Conservation (phyloP, 306 rosid genomes). For the Hylodesmum podocarpum region DNA sequence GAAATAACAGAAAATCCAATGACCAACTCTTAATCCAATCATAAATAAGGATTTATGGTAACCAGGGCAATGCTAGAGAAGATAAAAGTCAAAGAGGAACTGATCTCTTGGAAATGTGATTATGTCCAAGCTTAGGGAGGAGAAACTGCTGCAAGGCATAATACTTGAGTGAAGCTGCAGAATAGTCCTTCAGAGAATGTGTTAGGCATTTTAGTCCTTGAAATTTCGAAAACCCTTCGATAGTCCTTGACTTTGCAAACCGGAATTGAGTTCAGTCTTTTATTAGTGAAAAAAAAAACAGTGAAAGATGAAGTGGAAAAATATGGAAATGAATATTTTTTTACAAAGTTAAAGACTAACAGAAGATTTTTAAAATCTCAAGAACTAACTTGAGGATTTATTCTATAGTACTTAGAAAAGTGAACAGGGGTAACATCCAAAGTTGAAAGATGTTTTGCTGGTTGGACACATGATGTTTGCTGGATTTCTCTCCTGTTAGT, state of each 20-base stretch:
- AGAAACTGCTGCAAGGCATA: not conserved
- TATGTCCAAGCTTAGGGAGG: not conserved
- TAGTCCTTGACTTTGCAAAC: not conserved
- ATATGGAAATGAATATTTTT: not conserved
- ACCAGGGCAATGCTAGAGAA: not conserved
- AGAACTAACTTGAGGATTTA: not conserved
- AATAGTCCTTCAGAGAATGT: not conserved
- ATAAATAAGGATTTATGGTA: not conserved
- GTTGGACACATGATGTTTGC: not conserved
- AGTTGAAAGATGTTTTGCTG: not conserved
- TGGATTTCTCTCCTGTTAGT: not conserved
- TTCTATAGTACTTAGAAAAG: not conserved
- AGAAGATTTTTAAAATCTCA: not conserved
- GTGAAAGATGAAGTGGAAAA: not conserved
- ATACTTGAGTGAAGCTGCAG: not conserved
- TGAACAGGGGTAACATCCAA: not conserved
- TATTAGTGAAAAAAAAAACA: not conserved
- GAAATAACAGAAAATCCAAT: conserved; percentile 1
- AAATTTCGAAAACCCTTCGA: not conserved
- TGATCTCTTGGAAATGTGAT: not conserved
- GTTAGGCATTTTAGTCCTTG: not conserved
- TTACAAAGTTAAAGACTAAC: not conserved
- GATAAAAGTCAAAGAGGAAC: not conserved
- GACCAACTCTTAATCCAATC: not conserved
- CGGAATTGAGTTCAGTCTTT: not conserved